Conservation (phyloP, 2,329 filamentous ascomycete species). For the Microsporum canis region DNA sequence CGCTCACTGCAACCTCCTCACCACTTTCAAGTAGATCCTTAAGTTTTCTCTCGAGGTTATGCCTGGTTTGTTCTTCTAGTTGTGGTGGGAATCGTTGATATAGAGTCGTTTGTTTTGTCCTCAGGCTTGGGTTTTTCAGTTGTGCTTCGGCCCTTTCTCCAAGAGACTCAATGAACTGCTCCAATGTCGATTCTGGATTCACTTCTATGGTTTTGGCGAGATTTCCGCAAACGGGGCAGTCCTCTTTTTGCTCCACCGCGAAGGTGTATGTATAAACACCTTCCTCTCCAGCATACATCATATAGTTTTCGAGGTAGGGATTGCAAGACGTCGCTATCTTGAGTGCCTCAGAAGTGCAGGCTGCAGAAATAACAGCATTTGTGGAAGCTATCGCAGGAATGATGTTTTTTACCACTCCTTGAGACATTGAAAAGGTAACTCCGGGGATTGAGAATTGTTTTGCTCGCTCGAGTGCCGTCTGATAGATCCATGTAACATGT, state of each 20-base stretch:
- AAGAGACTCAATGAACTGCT: conserved; percentile 75
- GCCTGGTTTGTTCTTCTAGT: conserved; percentile 71
- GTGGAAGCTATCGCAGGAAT: conserved; percentile 97
- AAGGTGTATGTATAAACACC: conserved; percentile 97
- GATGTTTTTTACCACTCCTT: conserved; percentile 98
- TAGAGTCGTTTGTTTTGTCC: conserved; percentile 68
- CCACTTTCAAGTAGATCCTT: conserved; percentile 65
- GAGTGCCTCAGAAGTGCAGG: conserved; percentile 92
- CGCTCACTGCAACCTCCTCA: conserved; percentile 83
- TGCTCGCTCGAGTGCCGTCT: conserved; percentile 69
- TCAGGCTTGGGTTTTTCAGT: conserved; percentile 83
- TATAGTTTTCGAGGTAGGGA: conserved; percentile 82
- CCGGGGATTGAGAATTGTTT: conserved; percentile 81
- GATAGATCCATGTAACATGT: conserved; percentile 93
- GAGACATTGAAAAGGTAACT: conserved; percentile 89
- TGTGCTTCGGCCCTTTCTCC: conserved; percentile 78
- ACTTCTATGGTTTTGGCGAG: conserved; percentile 64
- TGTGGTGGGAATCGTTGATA: conserved; percentile 79
- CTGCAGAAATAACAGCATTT: conserved; percentile 90
- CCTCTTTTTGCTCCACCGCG: conserved; percentile 81
- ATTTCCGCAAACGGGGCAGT: conserved; percentile 89
- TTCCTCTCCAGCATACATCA: conserved; percentile 98
- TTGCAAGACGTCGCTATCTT: conserved; percentile 81
- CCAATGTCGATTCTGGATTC: conserved; percentile 59
- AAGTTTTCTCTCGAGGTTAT: conserved; percentile 70